A percentile compares a stretch with the other conserved stretches of the same genome.
phyloP scores from a whole-genome alignment of 441 rosid species.

The Adansonia grandidieri region DNA sequence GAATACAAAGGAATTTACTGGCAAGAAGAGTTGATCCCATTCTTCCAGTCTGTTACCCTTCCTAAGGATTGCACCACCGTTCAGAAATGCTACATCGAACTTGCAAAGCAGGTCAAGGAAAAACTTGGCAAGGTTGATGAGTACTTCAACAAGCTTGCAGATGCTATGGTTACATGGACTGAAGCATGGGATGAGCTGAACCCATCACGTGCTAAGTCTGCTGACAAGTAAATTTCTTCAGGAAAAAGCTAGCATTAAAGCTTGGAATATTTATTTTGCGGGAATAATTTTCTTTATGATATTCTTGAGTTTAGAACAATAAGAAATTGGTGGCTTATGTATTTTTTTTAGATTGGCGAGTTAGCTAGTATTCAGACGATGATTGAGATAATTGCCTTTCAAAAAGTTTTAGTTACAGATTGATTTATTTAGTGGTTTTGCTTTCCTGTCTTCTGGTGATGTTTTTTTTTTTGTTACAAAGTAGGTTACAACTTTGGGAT shows the following conservation, averaged over 20 bases:
- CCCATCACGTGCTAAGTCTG: constrained; percentile 43
- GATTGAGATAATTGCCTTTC: constrained; percentile 7
- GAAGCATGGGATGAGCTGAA: constrained; percentile 94
- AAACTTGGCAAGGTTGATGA: constrained; percentile 70
- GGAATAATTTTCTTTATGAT: not conserved
- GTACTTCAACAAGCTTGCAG: constrained; percentile 78
- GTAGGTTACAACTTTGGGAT: too few species aligned
- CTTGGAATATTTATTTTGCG: constrained; percentile 36
- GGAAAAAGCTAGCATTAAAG: constrained; percentile 17
- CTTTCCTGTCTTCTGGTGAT: not conserved
- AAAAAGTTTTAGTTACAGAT: not conserved
- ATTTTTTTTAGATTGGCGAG: constrained; percentile 17
- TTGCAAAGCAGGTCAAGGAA: constrained; percentile 24
- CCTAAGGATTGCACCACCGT: constrained; percentile 81
- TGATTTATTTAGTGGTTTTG: not conserved
- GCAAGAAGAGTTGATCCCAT: constrained; percentile 92
- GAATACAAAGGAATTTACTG: constrained; percentile 91
- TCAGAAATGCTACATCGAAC: constrained; percentile 82
- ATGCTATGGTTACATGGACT: constrained; percentile 92
- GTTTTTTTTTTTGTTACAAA: too few species aligned
- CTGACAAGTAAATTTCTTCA: constrained; percentile 39
- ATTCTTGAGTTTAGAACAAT: constrained; percentile 36
- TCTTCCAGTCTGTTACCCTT: constrained; percentile 72
- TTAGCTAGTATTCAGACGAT: constrained; percentile 14
- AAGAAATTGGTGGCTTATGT: constrained; percentile 22